Base-by-base conservation (phyloP, 2,329 filamentous ascomycete genomes). In the Penicillium sp. region DNA sequence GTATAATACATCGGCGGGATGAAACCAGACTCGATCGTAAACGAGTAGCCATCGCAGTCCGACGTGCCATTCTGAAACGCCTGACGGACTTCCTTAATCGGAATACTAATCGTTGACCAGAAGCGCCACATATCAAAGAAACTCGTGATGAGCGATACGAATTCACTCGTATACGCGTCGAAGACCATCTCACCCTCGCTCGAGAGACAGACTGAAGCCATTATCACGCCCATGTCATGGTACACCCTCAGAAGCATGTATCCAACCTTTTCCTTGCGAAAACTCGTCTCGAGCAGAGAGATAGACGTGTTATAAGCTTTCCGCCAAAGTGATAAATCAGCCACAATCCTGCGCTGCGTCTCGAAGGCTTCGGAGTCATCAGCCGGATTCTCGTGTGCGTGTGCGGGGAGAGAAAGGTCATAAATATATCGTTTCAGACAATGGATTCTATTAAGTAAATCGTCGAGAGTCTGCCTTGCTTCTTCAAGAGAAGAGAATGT, bases 201-300 rank as follows among this genome's bases (percentile, higher is more conserved):
- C 62, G 11, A 49, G 1, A 63, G 49, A 16, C 51, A 55, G 13
- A 51, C 55, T 10, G 44, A 57, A 4, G 66, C 65, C 71, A 81
- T 79, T 51, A 83, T 76, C 4, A 58, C 65, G 0, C 73, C 71
- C 75, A 82, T 73, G 47, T 64, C 69, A 58, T 81, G 69, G 52
- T 80, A 77, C 3, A 71, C 52, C 3, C 49, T 56, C 0, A 82
- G 61, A 0, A 81, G 54, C 1, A 55, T 50, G 40, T 74, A 58
- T n/a, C 54, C 55, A 2, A 65, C 54, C 16, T 61, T 54, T 1
- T 61, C 48, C 14, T 47, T 46, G 3, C 50, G 40, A 2, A 14
- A 48, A 11, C 50, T 34, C 18, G 28, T 9, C 9, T 55, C 31
- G 2, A 62, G 45, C 9, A 31, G 51, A 2, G 48, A 13, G 1